Percentiles rank a stretch among this genome's conserved stretches.
Evolutionary conservation across 352 stramenopile species (phyloP).

Genomic region (Pythium brassicae): DNA sequence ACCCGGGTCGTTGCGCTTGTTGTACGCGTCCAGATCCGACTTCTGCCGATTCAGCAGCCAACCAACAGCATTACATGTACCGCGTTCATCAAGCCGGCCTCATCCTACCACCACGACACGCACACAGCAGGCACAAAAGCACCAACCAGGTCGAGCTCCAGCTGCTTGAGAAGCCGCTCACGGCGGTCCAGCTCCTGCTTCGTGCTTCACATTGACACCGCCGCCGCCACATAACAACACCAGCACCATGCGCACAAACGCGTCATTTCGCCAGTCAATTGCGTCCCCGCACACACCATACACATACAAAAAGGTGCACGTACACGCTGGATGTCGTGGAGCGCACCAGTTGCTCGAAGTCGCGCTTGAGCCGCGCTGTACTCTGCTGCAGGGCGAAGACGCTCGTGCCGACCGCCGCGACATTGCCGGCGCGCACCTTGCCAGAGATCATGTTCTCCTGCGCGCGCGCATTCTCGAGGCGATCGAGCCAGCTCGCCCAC

Average conservation of each 20-base stretch:
- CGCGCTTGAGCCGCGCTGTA: slow-evolving; percentile 68
- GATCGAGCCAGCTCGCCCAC: slow-evolving; percentile 80
- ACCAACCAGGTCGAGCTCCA: slow-evolving; percentile 65
- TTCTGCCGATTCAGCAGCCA: slow-evolving; percentile 24
- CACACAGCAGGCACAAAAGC: too few relatives aligned
- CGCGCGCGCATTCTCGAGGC: slow-evolving; percentile 65
- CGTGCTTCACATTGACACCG: slow-evolving; percentile 25
- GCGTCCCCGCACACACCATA: not conserved
- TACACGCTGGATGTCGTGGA: slow-evolving; percentile 46
- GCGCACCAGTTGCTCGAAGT: slow-evolving; percentile 77
- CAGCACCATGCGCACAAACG: not conserved
- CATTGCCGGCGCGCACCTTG: slow-evolving; percentile 69
- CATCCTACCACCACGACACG: too few relatives aligned
- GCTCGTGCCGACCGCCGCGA: slow-evolving; percentile 61
- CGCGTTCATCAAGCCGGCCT: too few relatives aligned
- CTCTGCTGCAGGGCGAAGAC: slow-evolving; percentile 84
- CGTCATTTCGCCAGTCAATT: too few relatives aligned
- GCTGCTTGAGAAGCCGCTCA: slow-evolving; percentile 53
- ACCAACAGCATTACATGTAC: not conserved
- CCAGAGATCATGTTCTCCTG: slow-evolving; percentile 58
- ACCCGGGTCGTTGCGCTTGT: slow-evolving; percentile 37
- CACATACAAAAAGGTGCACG: slow-evolving; percentile 6
- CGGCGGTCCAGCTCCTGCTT: slow-evolving; percentile 68
- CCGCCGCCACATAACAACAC: not conserved
- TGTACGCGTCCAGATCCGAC: slow-evolving; percentile 73